These are phyloP conservation scores for Pogostemon cablin DNA, from an alignment of 257 asterid species.

Conservation along the genomic window DNA sequence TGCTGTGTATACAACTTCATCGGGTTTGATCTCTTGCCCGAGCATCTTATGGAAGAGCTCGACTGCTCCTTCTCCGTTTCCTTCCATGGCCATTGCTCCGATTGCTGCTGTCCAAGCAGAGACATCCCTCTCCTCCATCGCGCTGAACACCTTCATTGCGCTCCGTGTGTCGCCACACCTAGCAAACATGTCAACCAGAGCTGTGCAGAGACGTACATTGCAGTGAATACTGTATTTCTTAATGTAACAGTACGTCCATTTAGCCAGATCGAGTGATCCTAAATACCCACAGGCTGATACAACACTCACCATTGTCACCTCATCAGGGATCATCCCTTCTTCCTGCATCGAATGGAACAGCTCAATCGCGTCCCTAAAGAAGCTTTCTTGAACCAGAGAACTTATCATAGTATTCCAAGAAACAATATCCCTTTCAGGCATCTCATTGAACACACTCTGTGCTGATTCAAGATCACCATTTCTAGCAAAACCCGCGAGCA, in stretches of 20 bases:
- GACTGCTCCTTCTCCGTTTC: slow-evolving; percentile 49
- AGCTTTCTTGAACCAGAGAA: slow-evolving; percentile 48
- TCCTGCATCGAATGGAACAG: slow-evolving; percentile 53
- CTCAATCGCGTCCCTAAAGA: slow-evolving; percentile 48
- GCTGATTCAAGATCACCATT: slow-evolving; percentile 51
- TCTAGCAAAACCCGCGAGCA: slow-evolving; percentile 55
- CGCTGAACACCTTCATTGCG: slow-evolving; percentile 46
- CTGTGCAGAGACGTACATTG: slow-evolving; percentile 43
- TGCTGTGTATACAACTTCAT: slow-evolving; percentile 47
- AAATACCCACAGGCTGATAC: slow-evolving; percentile 66
- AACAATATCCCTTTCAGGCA: slow-evolving; percentile 53
- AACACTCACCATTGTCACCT: slow-evolving; percentile 57
- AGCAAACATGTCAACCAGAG: slow-evolving; percentile 59
- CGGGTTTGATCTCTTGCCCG: slow-evolving; percentile 38
- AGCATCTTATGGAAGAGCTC: slow-evolving; percentile 54
- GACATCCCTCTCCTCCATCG: slow-evolving; percentile 48
- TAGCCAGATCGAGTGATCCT: slow-evolving; percentile 56
- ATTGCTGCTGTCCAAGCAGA: slow-evolving; percentile 65
- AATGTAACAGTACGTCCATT: slow-evolving; percentile 52
- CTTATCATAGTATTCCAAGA: slow-evolving; percentile 65
- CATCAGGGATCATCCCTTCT: slow-evolving; percentile 45
- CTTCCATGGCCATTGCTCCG: slow-evolving; percentile 61
- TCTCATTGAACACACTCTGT: slow-evolving; percentile 37
- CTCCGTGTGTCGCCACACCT: slow-evolving; percentile 56
- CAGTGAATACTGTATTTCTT: slow-evolving; percentile 32